Evolutionary conservation across 2,329 filamentous ascomycete species (phyloP).

Genomic region (Apiospora pterosperma): DNA sequence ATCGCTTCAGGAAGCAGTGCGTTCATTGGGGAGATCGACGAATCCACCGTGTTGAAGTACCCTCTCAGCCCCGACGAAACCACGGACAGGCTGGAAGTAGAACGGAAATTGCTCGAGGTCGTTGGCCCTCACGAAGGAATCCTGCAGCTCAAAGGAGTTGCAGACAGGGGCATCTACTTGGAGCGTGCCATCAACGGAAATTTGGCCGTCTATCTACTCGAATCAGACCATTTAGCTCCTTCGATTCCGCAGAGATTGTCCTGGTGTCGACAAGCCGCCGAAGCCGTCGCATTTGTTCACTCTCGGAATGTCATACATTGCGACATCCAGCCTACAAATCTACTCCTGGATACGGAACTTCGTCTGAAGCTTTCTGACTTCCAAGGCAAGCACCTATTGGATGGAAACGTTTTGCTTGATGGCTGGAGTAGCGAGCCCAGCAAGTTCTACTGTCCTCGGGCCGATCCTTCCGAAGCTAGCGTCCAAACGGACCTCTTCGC

Average conservation of each 20-base stretch:
- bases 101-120: background rate
- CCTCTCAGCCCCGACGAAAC: background rate
- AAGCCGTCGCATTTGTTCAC: background rate
- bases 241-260: background rate
- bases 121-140: background rate
- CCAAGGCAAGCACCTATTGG: background rate
- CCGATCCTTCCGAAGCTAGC: background rate
- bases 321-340: background rate
- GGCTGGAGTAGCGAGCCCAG: background rate
- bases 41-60: background rate
- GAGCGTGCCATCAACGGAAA: background rate
- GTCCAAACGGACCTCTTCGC: constrained; percentile 1
- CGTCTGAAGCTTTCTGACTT: background rate
- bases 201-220: background rate
- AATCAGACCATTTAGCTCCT: background rate
- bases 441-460: background rate
- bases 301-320: background rate
- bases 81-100: background rate
- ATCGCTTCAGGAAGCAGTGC: background rate
- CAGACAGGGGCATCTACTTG: background rate
- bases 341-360: background rate
- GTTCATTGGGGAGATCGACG: background rate
- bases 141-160: background rate
- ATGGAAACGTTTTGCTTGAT: background rate
- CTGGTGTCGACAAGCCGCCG: background rate